These are phyloP conservation scores for Fusarium secorum DNA, from an alignment of 2,329 filamentous ascomycete genomes.

Conservation along the genomic window DNA sequence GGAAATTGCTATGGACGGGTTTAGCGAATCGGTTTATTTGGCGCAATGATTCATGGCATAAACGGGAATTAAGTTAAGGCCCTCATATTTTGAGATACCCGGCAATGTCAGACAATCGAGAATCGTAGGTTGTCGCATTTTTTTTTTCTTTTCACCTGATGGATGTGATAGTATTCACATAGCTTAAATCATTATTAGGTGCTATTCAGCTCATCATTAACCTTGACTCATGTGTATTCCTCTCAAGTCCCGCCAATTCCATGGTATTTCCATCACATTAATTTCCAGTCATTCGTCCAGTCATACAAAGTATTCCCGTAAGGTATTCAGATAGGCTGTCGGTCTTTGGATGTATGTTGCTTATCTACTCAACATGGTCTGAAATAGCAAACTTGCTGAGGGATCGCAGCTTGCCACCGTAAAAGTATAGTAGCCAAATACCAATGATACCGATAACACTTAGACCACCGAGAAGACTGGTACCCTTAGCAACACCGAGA, in stretches of 20 bases:
- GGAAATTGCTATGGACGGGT: slow-evolving; percentile 1
- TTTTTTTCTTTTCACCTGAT: background rate
- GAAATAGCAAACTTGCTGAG: slow-evolving; percentile 65
- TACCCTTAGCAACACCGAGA: slow-evolving; percentile 65
- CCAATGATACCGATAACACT: slow-evolving; percentile 63
- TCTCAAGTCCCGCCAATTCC: background rate
- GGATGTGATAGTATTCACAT: background rate
- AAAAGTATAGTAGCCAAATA: slow-evolving; percentile 67
- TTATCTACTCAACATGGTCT: slow-evolving; percentile 25
- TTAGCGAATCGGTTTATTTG: background rate
- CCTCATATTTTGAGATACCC: slow-evolving; percentile 16
- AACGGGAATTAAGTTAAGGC: background rate
- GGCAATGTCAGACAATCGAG: background rate
- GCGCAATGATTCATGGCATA: background rate
- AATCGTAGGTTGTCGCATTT: background rate
- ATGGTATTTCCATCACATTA: slow-evolving; percentile 22
- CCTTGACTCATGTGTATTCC: background rate
- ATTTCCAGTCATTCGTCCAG: background rate
- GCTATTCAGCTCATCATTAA: background rate
- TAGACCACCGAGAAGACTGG: slow-evolving; percentile 64
- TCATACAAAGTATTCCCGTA: background rate
- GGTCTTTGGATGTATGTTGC: too few relatives aligned
- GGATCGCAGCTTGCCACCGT: slow-evolving; percentile 61
- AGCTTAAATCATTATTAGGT: slow-evolving; percentile 7
- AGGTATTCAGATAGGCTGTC: background rate